Percentiles rank a stretch among this genome's conserved stretches.
Evolutionary conservation across 1,284 basidiomycete genomes (phyloP).

Genomic region (Neonothopanus nambi): DNA sequence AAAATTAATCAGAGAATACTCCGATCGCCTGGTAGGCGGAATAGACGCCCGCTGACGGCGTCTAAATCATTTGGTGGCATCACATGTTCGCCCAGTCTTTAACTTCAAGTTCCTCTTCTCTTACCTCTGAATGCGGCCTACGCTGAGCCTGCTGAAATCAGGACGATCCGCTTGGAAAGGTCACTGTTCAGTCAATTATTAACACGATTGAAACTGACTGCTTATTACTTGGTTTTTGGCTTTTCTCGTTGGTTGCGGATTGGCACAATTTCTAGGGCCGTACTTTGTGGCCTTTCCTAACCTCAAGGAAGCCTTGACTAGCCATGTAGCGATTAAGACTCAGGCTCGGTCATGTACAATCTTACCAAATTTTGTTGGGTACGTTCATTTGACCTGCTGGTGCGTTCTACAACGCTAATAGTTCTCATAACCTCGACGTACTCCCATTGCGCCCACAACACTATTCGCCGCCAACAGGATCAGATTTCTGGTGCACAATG

Average conservation of each 20-base stretch:
- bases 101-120: background rate
- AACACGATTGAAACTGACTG: background rate
- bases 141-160: constrained; percentile 39
- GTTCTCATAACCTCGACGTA: background rate
- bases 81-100: too few relatives aligned
- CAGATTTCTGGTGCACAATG: constrained; percentile 93
- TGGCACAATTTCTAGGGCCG: constrained; percentile 63
- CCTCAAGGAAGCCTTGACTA: constrained; percentile 79
- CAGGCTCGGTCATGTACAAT: constrained; percentile 91
- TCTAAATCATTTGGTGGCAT: too few relatives aligned
- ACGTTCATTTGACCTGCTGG: constrained; percentile 23
- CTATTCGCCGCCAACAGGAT: constrained; percentile 45
- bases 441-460: background rate
- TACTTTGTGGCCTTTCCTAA: constrained; percentile 96
- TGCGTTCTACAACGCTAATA: background rate
- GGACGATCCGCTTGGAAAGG: constrained; percentile 56
- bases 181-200: constrained; percentile 18
- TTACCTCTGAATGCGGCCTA: constrained; percentile 40
- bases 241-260: background rate
- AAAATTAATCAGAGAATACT: too few relatives aligned
- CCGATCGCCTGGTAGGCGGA: too few relatives aligned
- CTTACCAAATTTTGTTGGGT: constrained; percentile 94
- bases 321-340: constrained; percentile 87
- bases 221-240: constrained; percentile 1
- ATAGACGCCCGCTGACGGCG: too few relatives aligned